Conservation (phyloP, 2,329 filamentous ascomycete species). For the Monilinia fructicola region DNA sequence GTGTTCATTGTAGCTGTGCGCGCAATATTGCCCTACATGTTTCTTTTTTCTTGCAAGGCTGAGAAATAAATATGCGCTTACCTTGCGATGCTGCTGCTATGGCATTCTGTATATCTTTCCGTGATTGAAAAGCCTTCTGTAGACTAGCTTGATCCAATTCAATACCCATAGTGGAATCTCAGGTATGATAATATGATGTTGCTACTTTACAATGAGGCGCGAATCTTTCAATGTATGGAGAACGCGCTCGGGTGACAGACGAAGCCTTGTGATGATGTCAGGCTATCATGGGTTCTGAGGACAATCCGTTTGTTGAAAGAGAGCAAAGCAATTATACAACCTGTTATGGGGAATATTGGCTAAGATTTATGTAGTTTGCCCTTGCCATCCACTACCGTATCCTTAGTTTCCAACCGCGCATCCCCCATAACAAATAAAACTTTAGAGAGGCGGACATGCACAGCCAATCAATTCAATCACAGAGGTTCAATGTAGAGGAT, state of each 20-base stretch:
- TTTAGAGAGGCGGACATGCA: background rate
- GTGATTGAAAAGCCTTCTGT: conserved; percentile 38
- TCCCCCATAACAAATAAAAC: background rate
- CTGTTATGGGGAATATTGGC: background rate
- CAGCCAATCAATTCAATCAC: conserved; percentile 1
- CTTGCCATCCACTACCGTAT: background rate
- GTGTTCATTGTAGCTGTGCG: background rate
- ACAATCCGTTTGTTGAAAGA: background rate
- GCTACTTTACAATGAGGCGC: conserved; percentile 16
- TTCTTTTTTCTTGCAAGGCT: conserved; percentile 23
- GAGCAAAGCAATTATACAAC: background rate
- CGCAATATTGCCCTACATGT: conserved; percentile 4
- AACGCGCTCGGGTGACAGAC: conserved; percentile 20
- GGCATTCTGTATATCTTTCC: conserved; percentile 38
- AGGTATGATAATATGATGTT: conserved; percentile 9
- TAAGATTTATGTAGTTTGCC: conserved; percentile 3
- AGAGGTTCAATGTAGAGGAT: background rate
- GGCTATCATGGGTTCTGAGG: conserved; percentile 3
- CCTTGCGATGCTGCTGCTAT: conserved; percentile 39
- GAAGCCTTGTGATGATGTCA: conserved; percentile 26
- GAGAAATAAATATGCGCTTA: conserved; percentile 30
- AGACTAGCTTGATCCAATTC: conserved; percentile 37
- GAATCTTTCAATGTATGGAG: conserved; percentile 15
- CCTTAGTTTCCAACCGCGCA: background rate
- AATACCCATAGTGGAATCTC: conserved; percentile 31